phyloP scores from a whole-genome alignment of 495 filamentous ascomycete species.

The Aspergillus cavernicola region DNA sequence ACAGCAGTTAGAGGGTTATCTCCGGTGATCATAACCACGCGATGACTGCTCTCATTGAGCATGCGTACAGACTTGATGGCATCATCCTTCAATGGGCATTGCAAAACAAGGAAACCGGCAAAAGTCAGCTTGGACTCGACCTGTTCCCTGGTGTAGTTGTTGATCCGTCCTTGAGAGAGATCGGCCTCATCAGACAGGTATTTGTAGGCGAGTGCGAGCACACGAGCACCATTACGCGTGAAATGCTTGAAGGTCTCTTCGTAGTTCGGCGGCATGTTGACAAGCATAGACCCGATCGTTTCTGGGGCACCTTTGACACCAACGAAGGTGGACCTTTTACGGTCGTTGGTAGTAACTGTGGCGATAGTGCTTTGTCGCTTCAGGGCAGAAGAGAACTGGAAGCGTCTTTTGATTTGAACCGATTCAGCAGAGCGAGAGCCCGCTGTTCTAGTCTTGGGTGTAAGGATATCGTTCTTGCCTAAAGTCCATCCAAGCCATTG shows the following conservation, averaged over 20 bases:
- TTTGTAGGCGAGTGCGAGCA: slow-evolving; percentile 91
- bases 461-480: slow-evolving; percentile 79
- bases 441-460: slow-evolving; percentile 41
- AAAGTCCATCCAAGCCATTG: slow-evolving; percentile 85
- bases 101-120: slow-evolving; percentile 92
- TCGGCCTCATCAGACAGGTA: slow-evolving; percentile 78
- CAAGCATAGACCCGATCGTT: slow-evolving; percentile 89
- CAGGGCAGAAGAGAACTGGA: slow-evolving; percentile 96
- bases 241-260: slow-evolving; percentile 99
- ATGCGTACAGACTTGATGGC: slow-evolving; percentile 90
- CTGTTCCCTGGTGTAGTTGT: slow-evolving; percentile 88
- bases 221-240: slow-evolving; percentile 88
- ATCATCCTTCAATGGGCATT: slow-evolving; percentile 95
- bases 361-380: slow-evolving; percentile 96
- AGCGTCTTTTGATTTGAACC: slow-evolving; percentile 92
- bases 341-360: slow-evolving; percentile 64
- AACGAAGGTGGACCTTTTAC: slow-evolving; percentile 76
- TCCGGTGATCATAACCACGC: slow-evolving; percentile 98
- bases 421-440: slow-evolving; percentile 48
- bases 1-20: slow-evolving; percentile 97
- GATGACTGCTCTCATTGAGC: slow-evolving; percentile 98
- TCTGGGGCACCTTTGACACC: slow-evolving; percentile 96
- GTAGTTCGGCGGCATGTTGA: slow-evolving; percentile 78
- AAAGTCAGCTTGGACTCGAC: slow-evolving; percentile 82
- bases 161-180: slow-evolving; percentile 77